Conservation (phyloP, 2,329 filamentous ascomycete genomes). For the Ceratocystis eucalypticola region DNA sequence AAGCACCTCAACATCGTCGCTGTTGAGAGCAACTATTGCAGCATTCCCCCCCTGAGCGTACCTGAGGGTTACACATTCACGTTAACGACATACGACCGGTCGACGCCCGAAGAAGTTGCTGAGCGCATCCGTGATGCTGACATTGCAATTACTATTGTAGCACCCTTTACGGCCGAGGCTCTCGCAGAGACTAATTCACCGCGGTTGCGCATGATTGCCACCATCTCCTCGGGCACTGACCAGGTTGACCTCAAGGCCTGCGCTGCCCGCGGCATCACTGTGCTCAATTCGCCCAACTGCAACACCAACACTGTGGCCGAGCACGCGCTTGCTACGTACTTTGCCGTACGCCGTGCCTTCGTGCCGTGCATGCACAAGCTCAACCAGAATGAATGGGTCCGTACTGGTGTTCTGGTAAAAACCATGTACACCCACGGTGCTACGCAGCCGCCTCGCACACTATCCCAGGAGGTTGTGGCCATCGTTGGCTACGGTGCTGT, state of each 20-base stretch:
- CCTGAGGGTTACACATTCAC: constrained; percentile 14
- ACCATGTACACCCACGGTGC: background rate
- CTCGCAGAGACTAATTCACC: constrained; percentile 18
- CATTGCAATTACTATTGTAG: constrained; percentile 23
- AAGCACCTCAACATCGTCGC: constrained; percentile 17
- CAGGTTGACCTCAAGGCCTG: constrained; percentile 66
- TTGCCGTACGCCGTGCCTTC: constrained; percentile 34
- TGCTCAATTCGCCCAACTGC: constrained; percentile 66
- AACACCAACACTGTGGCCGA: constrained; percentile 73
- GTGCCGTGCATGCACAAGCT: constrained; percentile 7
- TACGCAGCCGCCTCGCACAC: constrained; percentile 5
- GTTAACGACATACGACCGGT: constrained; percentile 12
- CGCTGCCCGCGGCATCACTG: constrained; percentile 59
- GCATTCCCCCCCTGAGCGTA: constrained; percentile 16
- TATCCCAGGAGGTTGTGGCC: constrained; percentile 8
- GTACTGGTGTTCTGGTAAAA: constrained; percentile 7
- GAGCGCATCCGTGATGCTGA: constrained; percentile 22
- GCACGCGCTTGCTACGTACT: constrained; percentile 60
- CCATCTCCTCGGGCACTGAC: constrained; percentile 53
- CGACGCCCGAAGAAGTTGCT: background rate
- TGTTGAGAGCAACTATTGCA: constrained; percentile 15
- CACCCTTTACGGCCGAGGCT: constrained; percentile 20
- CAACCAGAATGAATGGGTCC: background rate
- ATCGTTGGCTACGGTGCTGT: constrained; percentile 15
- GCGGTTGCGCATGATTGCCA: constrained; percentile 21